Base-by-base conservation (phyloP, 73 alveolate genomes). In the Effrenium voratum region DNA sequence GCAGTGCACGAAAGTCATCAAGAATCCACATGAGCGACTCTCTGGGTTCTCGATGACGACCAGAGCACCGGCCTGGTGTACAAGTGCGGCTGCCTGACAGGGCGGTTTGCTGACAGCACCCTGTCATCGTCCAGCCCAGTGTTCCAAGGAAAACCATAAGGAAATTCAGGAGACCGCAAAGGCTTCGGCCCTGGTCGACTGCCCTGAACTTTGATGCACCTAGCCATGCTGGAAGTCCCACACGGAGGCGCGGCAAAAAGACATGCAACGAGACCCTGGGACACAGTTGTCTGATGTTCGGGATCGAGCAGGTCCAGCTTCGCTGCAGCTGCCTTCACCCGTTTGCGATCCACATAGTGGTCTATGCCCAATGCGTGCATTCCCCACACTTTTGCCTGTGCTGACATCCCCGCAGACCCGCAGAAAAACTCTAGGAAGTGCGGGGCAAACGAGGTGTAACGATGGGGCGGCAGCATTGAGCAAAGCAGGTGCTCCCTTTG, bases 221-320 rank as follows among this genome's bases (percentile, higher is more conserved):
- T 70, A 2, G 81, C 81, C 46, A 2, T 30, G 5, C n/a, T 12
- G n/a, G 81, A 44, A 13, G 81, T 70, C 47, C 81, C 81, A 5
- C 81, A 70, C 13, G 81, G 81, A 1, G 81, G 81, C 49, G 81
- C 81, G 1, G n/a, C n/a, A n/a, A n/a, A n/a, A n/a, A 70, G 49
- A 24, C 44, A 70, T 44, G 36, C 30, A 0, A 32, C 44, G 24
- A 34, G n/a, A 10, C 47, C 81, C 30, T 30, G 44, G 30, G 30
- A 1, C 16, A 70, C 1, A 2, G 36, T 34, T 2, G 10, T 30
- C 49, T 70, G 81, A 16, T 70, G 81, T 0, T 16, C 49, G 4
- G 19, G 46, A 8, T n/a, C 30, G 32, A 24, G 46, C 13, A 70
- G 44, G 47, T 70, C 81, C 16, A 70, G 47, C 13, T 30, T 16